Evolutionary conservation across 2,329 filamentous ascomycete genomes (phyloP), one percentile per base, ranked within the genome.

Genomic region (Aspergillus candidus): DNA sequence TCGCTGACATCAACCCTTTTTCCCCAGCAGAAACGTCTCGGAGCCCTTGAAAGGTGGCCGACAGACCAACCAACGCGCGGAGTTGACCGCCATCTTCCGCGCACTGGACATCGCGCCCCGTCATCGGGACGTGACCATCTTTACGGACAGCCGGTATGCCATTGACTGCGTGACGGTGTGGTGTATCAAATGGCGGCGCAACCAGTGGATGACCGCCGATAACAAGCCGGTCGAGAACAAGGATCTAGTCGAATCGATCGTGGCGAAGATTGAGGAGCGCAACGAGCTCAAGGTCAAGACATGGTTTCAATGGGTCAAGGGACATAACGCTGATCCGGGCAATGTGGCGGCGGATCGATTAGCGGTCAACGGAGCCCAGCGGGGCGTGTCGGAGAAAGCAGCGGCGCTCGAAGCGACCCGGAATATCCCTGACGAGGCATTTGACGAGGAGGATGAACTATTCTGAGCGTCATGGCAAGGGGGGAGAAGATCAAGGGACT

Each of bases 1-100:
- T 50, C 44, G 58, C 59, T 62, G 41, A 65, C 48, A 32, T 52
- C 41, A 40, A 41, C 50, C 50, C 55, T 41, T 12, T 10, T 32
- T 41, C 46, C 48, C 50, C 33, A 61, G 65, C 57, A 82, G 80
- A 54, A 86, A 86, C 57, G 68, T 94, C 17, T 87, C 86, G 11
- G 89, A 94, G 66, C 80, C 82, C 4, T 77, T 96, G 2, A 68
- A 75, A 40, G 88, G 88, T 40, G 72, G 76, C 12, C 74, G 76
- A 8, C 93, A 97, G 68, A 97, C 93, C 1, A 98, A 98, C 63
- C 88, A 97, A 65, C 86, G 93, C 3, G 93, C 91, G n/a, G 93
- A 98, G 70, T 74, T 98, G 46, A 90, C 86, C 17, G 93, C 89
- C 6, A 84, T 97, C 50, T 73, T 87, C 27, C 84, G 90, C 45